phyloP scores from a whole-genome alignment of 768 basidiomycete species.

The Tricholoma furcatifolium region DNA sequence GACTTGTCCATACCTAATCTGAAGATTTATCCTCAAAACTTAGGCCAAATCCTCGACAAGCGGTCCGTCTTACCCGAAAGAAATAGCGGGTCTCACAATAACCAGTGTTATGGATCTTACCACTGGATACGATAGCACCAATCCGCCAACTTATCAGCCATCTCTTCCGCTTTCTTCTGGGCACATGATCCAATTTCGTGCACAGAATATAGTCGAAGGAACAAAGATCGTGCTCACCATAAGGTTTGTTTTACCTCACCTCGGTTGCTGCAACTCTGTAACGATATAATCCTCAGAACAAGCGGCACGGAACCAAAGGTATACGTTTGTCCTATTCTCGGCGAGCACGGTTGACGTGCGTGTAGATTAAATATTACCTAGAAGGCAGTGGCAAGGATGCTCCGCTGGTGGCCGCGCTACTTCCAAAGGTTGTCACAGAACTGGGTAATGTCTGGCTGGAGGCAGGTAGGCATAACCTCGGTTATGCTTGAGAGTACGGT shows the following conservation, averaged over 20 bases:
- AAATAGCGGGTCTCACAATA: conserved; percentile 60
- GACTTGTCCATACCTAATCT: background rate
- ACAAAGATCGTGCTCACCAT: conserved; percentile 66
- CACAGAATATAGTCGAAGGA: conserved; percentile 36
- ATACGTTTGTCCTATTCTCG: background rate
- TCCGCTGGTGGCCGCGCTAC: conserved; percentile 41
- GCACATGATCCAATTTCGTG: conserved; percentile 84
- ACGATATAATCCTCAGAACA: conserved; percentile 40
- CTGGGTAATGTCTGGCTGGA: conserved; percentile 71
- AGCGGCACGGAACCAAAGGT: conserved; percentile 91
- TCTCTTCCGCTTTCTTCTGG: conserved; percentile 70
- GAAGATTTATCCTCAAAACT: background rate
- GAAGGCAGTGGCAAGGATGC: conserved; percentile 69
- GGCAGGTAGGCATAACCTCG: conserved; percentile 39
- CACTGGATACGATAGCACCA: conserved; percentile 70
- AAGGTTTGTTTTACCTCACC: conserved; percentile 40
- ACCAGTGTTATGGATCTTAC: conserved; percentile 75
- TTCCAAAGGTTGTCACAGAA: conserved; percentile 59
- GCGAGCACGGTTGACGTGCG: conserved; percentile 13
- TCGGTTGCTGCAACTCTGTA: background rate
- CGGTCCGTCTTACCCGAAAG: conserved; percentile 51
- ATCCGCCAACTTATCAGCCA: conserved; percentile 64
- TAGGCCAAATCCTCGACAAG: conserved; percentile 10
- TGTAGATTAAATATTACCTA: conserved; percentile 85
- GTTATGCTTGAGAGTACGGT: conserved; percentile 1